A percentile compares a stretch with the other conserved stretches of the same genome.
Conservation (phyloP, 768 basidiomycete genomes). For the Butyriboletus loyo region DNA sequence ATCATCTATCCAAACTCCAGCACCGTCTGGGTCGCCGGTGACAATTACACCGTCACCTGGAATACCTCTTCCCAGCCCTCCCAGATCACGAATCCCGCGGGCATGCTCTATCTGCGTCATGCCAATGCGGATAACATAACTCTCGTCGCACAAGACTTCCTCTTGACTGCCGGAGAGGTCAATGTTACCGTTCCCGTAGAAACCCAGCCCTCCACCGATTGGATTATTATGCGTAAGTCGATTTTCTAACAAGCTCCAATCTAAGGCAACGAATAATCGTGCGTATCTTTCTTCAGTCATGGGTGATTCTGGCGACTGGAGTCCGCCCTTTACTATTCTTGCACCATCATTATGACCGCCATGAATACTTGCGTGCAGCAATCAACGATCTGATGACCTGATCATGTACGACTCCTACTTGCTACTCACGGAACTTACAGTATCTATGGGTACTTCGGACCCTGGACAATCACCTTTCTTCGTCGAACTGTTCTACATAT, state of each 20-base stretch:
- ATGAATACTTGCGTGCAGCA: background rate
- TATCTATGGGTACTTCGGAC: too few relatives aligned
- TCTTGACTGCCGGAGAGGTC: conserved; percentile 34
- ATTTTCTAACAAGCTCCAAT: background rate
- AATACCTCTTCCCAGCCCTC: conserved; percentile 39
- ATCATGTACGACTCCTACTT: too few relatives aligned
- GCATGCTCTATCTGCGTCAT: conserved; percentile 41
- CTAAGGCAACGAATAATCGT: background rate
- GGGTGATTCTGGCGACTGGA: conserved; percentile 53
- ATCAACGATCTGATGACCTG: conserved; percentile 7
- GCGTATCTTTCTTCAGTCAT: conserved; percentile 36
- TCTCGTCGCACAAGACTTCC: conserved; percentile 39
- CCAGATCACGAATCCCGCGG: conserved; percentile 47
- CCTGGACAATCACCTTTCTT: conserved; percentile 1
- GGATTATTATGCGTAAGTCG: conserved; percentile 37
- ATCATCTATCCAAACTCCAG: conserved; percentile 36
- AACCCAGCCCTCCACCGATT: conserved; percentile 36
- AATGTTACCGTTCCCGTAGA: conserved; percentile 38
- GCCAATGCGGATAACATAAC: conserved; percentile 25
- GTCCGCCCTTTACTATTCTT: conserved; percentile 42
- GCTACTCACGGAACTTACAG: too few relatives aligned
- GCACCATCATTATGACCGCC: conserved; percentile 14
- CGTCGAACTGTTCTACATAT: background rate
- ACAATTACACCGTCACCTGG: conserved; percentile 45
- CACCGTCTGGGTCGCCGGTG: conserved; percentile 42